These are phyloP conservation scores for Paecilomyces fulvus DNA, from an alignment of 2,329 filamentous ascomycete genomes.

Conservation along the genomic window DNA sequence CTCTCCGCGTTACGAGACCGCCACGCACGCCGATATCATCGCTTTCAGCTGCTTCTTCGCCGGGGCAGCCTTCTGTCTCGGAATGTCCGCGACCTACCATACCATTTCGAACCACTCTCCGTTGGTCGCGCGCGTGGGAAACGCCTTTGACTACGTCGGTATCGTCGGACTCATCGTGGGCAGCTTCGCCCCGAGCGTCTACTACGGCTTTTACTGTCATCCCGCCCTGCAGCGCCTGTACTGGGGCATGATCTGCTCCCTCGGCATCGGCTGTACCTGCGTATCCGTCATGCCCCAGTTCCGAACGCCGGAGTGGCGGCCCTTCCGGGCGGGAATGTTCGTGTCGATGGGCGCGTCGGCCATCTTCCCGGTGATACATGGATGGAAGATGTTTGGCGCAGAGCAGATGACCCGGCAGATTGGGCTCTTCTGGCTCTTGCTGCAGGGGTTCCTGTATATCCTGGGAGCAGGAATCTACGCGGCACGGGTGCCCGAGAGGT, in stretches of 20 bases:
- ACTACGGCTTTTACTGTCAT: constrained; percentile 74
- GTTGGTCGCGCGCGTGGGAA: constrained; percentile 69
- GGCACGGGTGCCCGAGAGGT: constrained; percentile 72
- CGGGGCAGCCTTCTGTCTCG: constrained; percentile 63
- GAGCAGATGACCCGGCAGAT: constrained; percentile 61
- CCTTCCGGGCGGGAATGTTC: constrained; percentile 84
- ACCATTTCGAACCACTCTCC: constrained; percentile 77
- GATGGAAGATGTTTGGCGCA: constrained; percentile 58
- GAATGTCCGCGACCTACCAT: constrained; percentile 80
- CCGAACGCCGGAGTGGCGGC: constrained; percentile 72
- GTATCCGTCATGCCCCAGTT: constrained; percentile 78
- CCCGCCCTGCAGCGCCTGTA: constrained; percentile 60
- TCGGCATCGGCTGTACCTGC: constrained; percentile 66
- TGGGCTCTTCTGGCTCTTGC: constrained; percentile 68
- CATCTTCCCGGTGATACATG: constrained; percentile 74
- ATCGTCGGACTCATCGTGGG: constrained; percentile 90
- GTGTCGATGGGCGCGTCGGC: constrained; percentile 77
- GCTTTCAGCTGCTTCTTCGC: constrained; percentile 72
- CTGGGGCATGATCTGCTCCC: constrained; percentile 66
- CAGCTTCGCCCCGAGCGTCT: constrained; percentile 79
- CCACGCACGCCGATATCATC: constrained; percentile 54
- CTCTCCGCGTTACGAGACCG: constrained; percentile 57
- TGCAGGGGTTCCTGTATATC: constrained; percentile 79
- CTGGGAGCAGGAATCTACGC: constrained; percentile 80
- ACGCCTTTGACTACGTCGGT: constrained; percentile 89